phyloP scores from a whole-genome alignment of 2,329 filamentous ascomycete species.

The Cercospora sojina region DNA sequence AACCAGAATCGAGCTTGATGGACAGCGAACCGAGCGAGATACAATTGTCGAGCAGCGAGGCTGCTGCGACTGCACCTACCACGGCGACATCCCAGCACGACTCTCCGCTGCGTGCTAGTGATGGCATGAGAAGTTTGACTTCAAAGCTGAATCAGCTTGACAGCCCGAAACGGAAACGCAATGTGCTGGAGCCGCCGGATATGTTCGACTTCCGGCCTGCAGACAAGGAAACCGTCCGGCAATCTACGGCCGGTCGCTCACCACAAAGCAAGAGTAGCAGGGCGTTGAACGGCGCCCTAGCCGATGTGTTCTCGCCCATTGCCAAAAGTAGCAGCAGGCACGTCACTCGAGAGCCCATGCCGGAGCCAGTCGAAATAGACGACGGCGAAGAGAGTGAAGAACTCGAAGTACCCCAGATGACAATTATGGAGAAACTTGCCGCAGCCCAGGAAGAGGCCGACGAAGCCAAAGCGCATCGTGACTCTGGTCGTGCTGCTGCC shows the following conservation, averaged over 20 bases:
- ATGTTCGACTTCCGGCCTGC: conserved; percentile 39
- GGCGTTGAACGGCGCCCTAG: not conserved
- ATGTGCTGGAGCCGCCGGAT: conserved; percentile 38
- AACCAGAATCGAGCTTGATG: conserved; percentile 27
- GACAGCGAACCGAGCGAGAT: conserved; percentile 35
- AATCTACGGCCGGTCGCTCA: not conserved
- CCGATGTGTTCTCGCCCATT: conserved; percentile 7
- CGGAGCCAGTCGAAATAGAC: conserved; percentile 19
- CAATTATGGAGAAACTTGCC: conserved; percentile 49
- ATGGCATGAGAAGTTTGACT: conserved; percentile 12
- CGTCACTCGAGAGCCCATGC: not conserved
- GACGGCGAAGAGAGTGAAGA: conserved; percentile 39
- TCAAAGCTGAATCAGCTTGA: conserved; percentile 7
- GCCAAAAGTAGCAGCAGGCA: conserved; percentile 17
- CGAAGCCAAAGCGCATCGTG: conserved; percentile 40
- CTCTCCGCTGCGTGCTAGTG: conserved; percentile 8
- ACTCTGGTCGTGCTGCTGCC: not conserved
- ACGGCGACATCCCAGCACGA: not conserved
- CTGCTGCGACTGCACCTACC: not conserved
- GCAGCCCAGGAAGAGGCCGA: conserved; percentile 47
- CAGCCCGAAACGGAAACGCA: conserved; percentile 33
- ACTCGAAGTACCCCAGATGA: conserved; percentile 35
- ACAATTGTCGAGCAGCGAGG: conserved; percentile 15
- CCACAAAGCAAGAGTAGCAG: conserved; percentile 1
- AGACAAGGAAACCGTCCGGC: not conserved